phyloP scores from a whole-genome alignment of 257 asterid species.

The Marsdenia floribunda region DNA sequence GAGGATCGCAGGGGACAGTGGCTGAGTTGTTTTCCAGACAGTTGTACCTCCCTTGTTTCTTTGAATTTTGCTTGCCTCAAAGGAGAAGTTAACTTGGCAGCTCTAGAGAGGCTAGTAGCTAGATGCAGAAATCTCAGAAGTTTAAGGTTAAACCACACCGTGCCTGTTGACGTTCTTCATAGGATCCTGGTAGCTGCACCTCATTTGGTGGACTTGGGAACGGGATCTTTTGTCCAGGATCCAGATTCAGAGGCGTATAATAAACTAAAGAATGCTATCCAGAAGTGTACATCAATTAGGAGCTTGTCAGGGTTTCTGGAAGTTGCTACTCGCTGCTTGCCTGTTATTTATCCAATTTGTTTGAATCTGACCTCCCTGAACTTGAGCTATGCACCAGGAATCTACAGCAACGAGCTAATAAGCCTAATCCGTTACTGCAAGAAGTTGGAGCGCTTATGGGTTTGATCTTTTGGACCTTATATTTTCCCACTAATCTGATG shows the following conservation, averaged over 20 bases:
- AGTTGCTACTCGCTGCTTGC: conserved; percentile 47
- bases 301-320: conserved; percentile 73
- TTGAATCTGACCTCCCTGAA: conserved; percentile 55
- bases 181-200: conserved; percentile 65
- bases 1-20: conserved; percentile 83
- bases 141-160: conserved; percentile 59
- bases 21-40: conserved; percentile 78
- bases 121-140: conserved; percentile 57
- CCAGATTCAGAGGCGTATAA: conserved; percentile 45
- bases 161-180: conserved; percentile 57
- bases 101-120: conserved; percentile 70
- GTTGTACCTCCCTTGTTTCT: conserved; percentile 66
- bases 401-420: conserved; percentile 45
- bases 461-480: conserved; percentile 25
- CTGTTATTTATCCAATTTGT: conserved; percentile 60
- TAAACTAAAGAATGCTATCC: conserved; percentile 40
- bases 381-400: conserved; percentile 73
- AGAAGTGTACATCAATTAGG: conserved; percentile 47
- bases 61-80: conserved; percentile 78
- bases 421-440: conserved; percentile 61
- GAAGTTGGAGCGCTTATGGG: conserved; percentile 69
- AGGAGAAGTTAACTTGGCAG: conserved; percentile 64
- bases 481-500: background rate
- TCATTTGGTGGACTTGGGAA: conserved; percentile 63
- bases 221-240: conserved; percentile 52